Conservation (phyloP, 805 yeast genomes). For the Saccharomycopsis fermentans region DNA sequence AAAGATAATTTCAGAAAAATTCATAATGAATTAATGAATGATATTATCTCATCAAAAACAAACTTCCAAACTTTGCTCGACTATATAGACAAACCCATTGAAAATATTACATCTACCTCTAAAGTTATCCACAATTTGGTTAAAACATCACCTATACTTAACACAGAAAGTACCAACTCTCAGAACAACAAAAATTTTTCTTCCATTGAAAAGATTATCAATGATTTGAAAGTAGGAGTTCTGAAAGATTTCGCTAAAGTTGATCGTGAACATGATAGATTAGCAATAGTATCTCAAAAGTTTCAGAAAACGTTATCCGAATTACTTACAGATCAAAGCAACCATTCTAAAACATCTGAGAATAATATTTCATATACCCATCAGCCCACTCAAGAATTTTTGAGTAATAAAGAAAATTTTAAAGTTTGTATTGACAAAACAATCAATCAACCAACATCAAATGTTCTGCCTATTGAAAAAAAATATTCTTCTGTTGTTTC, state of each 20-base stretch:
- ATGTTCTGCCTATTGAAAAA: neutral
- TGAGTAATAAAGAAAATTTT: neutral
- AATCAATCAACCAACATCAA: neutral
- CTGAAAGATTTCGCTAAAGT: constrained; percentile 1
- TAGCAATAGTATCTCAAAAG: neutral
- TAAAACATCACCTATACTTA: neutral
- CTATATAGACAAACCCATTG: neutral
- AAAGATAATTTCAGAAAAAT: neutral
- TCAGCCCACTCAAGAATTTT: neutral
- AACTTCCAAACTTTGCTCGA: neutral
- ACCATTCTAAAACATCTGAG: neutral
- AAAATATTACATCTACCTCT: neutral
- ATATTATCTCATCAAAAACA: neutral
- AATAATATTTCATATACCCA: neutral
- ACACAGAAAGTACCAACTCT: neutral
- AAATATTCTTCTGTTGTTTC: neutral
- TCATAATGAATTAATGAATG: neutral
- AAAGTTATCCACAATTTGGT: constrained; percentile 4
- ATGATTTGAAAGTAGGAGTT: neutral
- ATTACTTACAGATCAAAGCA: neutral
- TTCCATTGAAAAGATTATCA: neutral
- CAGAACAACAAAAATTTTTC: too few species aligned
- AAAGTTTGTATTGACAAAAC: neutral
- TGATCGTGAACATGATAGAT: constrained; percentile 1
- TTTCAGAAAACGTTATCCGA: neutral